phyloP scores from a whole-genome alignment of 495 filamentous ascomycete genomes.

The Clavariopsis aquatica region DNA sequence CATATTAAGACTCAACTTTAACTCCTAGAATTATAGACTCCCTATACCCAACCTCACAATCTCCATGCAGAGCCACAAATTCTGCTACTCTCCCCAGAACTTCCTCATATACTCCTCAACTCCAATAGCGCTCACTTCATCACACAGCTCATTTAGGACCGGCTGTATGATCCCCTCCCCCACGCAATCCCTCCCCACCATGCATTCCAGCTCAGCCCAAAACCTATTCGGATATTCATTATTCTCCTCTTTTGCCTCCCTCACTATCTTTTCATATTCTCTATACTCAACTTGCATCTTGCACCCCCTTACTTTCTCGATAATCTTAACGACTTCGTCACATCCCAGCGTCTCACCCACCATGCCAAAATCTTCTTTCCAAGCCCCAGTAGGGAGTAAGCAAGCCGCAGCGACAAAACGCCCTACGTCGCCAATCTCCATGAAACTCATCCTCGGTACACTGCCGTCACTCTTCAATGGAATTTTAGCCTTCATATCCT shows the following conservation, averaged over 20 bases:
- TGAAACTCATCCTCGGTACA: constrained; percentile 36
- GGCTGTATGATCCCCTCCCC: constrained; percentile 21
- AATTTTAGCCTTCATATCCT: constrained; percentile 33
- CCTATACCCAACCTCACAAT: too few species aligned
- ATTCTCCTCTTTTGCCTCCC: constrained; percentile 25
- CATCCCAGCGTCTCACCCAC: constrained; percentile 40
- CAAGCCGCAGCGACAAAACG: constrained; percentile 38
- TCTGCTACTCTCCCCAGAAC: constrained; percentile 16
- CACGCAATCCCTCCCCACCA: constrained; percentile 12
- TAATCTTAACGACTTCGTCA: constrained; percentile 36
- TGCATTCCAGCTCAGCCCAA: constrained; percentile 14
- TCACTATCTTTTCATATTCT: constrained; percentile 24
- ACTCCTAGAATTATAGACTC: too few species aligned
- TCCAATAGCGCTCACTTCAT: constrained; percentile 10
- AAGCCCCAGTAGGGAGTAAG: constrained; percentile 37
- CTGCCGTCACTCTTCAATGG: constrained; percentile 40
- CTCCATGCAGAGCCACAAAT: too few species aligned
- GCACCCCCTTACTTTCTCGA: constrained; percentile 36
- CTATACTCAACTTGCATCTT: constrained; percentile 39
- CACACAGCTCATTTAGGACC: constrained; percentile 16
- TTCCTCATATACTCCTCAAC: constrained; percentile 19
- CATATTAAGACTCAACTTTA: too few species aligned
- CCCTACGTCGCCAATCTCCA: constrained; percentile 42
- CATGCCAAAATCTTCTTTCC: constrained; percentile 44
- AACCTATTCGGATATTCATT: constrained; percentile 9